Evolutionary conservation across 306 rosid genomes (phyloP), one percentile per base, ranked within the genome.

Genomic region (Quercus wislizeni): DNA sequence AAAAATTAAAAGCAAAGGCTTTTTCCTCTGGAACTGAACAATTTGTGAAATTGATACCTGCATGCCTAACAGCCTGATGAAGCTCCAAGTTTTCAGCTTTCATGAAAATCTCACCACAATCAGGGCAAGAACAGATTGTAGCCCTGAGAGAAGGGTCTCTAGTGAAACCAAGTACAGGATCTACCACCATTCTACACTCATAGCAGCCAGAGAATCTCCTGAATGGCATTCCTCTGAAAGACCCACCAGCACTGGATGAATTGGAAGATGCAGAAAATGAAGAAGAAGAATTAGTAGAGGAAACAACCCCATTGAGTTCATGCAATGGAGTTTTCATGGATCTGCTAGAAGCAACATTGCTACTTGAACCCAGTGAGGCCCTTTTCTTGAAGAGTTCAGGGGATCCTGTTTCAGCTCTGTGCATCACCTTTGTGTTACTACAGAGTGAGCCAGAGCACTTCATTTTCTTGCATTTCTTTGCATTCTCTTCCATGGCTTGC

Each of bases 151-250:
- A 92, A 85, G 97, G 90, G 73, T 91, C 96, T 89, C 92, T 91
- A 3, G 96, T 86, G 78, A 92, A 80, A 49, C 97, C 98, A 56
- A 91, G 90, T 67, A 93, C 90, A 2, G 99, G 99, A 57, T 95
- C 97, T n/a, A 93, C 93, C 78, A 93, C 98, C 98, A 95, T 95
- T 77, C 93, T 78, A 73, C 99, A 95, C 82, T 95, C 99, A 43
- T 93, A 93, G 78, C 99, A 95, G 51, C 97, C 99, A 8, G 97
- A 93, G 82, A 95, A 88, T 77, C 97, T 93, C 74, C 98, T 78
- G 81, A 95, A 95, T 17, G 97, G 97, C 94, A 94, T 91, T 85
- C 90, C 95, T 55, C 87, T 85, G 15, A 91, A 91, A 59, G 98
- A 95, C 10, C 94, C 94, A 2, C 71, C 86, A 41, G 46, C 46